These are phyloP conservation scores for Aspergillus sp. DNA, from an alignment of 2,329 filamentous ascomycete species.

Conservation along the genomic window DNA sequence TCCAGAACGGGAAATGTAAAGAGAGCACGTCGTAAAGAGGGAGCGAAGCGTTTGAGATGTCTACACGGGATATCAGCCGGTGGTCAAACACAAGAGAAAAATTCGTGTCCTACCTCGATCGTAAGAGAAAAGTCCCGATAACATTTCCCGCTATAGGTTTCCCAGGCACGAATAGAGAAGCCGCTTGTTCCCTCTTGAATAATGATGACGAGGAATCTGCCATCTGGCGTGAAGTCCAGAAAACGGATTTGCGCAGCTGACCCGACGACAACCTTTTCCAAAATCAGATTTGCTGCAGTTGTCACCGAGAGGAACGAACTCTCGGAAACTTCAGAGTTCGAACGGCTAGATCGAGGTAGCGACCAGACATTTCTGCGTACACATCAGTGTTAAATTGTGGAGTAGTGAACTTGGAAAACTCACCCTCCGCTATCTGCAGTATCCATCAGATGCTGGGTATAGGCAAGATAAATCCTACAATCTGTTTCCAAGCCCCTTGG, in stretches of 20 bases:
- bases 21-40: slow-evolving; percentile 7
- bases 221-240: slow-evolving; percentile 18
- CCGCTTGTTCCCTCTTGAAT: slow-evolving; percentile 6
- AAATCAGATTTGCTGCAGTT: slow-evolving; percentile 16
- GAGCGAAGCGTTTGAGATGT: neutral
- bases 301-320: slow-evolving; percentile 5
- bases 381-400: neutral
- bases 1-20: neutral
- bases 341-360: slow-evolving; percentile 14
- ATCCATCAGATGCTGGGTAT: slow-evolving; percentile 20
- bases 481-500: slow-evolving; percentile 3
- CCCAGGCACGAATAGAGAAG: slow-evolving; percentile 20
- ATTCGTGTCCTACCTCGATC: neutral
- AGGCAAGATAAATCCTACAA: slow-evolving; percentile 17
- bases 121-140: slow-evolving; percentile 10
- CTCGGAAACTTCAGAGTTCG: slow-evolving; percentile 17
- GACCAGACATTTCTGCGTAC: neutral
- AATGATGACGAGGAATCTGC: slow-evolving; percentile 19
- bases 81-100: neutral
- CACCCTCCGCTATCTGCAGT: slow-evolving; percentile 15
- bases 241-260: slow-evolving; percentile 17
- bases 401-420: neutral
- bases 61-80: neutral
- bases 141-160: slow-evolving; percentile 13
- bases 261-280: neutral